Evolutionary conservation across 2,329 filamentous ascomycete species (phyloP).

Genomic region (Parastagonospora avenae): DNA sequence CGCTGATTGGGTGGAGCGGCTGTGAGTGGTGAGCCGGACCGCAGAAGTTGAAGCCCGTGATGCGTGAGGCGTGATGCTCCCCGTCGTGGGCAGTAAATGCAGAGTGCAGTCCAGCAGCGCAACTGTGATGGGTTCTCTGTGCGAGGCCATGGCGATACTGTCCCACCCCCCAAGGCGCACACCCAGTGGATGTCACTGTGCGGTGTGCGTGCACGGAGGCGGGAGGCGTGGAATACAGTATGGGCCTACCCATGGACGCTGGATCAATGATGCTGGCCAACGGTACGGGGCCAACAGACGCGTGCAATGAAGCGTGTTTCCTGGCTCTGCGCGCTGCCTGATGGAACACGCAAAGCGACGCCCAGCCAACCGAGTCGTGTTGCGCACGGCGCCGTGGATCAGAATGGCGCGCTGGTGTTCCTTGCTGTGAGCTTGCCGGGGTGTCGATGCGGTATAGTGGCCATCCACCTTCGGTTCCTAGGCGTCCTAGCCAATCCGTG

Average conservation of each 20-base stretch:
- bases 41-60: too few species aligned
- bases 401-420: conserved; percentile 35
- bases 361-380: conserved; percentile 32
- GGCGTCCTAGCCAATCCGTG: conserved; percentile 43
- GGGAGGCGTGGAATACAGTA: neutral
- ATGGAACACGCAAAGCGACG: conserved; percentile 29
- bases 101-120: conserved; percentile 14
- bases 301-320: conserved; percentile 39
- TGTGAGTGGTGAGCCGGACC: too few species aligned
- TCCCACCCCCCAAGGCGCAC: conserved; percentile 14
- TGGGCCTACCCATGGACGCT: too few species aligned
- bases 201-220: conserved; percentile 4
- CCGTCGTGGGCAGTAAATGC: too few species aligned
- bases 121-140: conserved; percentile 15
- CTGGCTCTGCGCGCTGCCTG: conserved; percentile 24
- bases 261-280: conserved; percentile 10
- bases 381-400: conserved; percentile 12
- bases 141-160: conserved; percentile 12
- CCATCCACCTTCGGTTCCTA: conserved; percentile 22
- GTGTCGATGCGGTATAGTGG: conserved; percentile 24
- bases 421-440: conserved; percentile 37
- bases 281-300: conserved; percentile 30
- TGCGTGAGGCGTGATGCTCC: too few species aligned
- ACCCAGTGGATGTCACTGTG: conserved; percentile 7
- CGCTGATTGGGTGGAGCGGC: conserved; percentile 32